Base-by-base conservation (phyloP, 73 alveolate species). In the Breviolum minutum region DNA sequence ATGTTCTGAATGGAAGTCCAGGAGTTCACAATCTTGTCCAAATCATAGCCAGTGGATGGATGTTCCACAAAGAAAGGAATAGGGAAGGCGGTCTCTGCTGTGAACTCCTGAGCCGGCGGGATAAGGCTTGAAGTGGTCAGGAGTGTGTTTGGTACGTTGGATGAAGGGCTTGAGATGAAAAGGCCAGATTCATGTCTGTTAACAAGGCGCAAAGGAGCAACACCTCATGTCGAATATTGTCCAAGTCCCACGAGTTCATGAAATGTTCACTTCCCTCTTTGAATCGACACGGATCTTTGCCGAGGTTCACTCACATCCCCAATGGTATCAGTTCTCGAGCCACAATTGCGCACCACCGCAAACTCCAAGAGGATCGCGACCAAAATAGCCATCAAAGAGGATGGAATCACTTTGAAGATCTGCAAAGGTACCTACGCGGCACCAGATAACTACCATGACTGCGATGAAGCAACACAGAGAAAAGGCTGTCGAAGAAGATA, bases 81-180 rank as follows among this genome's bases (percentile, higher is more conserved):
- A n/a, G 97, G 97, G 76, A 91, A 91, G 68, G 97, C 97, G 10
- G 97, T 91, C 79, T 91, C 97, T 29, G 89, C 6, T 0, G 97
- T 71, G 63, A 91, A 91, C 97, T 88, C 95, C 95, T 88, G 27
- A 69, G 95, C 8, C 48, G 32, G 13, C 2, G 30, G 11, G 14
- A 29, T 24, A 60, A 7, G 85, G 40, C n/a, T 14, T 14, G 7
- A 6, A 24, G 40, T 17, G 54, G 54, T 40, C 54, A 40, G 54
- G 54, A 2, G 54, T 0, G 54, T 40, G 54, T 0, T 40, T 40
- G 54, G 54, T 40, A 3, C 5, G 5, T 40, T 40, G 54, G 54
- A 40, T 40, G 54, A n/a, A n/a, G n/a, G n/a, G 54, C 54, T 40
- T 40, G 54, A 40, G 54, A 40, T 40, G 54, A 40, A 40, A 40